phyloP scores from a whole-genome alignment of 2,329 filamentous ascomycete species.

The Cordyceps pruinosa region DNA sequence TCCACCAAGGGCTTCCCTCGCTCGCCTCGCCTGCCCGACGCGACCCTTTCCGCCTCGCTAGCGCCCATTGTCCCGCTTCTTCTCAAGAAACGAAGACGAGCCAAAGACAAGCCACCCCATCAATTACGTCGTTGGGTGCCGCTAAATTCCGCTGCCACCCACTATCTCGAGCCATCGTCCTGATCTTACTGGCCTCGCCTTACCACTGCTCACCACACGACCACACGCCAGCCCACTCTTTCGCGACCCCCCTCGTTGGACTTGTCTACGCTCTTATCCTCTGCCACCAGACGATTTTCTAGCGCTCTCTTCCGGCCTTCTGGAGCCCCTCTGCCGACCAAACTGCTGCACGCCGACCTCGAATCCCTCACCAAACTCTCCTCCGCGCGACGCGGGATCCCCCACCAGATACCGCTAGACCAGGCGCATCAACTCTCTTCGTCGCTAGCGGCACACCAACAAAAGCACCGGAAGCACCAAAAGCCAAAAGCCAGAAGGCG shows the following conservation, averaged over 20 bases:
- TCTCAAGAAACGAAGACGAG: neutral
- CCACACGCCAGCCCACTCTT: constrained; percentile 2
- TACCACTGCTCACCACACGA: too few relatives aligned
- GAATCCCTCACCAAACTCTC: neutral
- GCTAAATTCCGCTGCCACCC: constrained; percentile 9
- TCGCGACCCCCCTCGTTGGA: neutral
- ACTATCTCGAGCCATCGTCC: constrained; percentile 11
- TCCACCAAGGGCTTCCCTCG: neutral
- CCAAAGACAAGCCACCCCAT: constrained; percentile 8
- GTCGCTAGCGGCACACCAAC: constrained; percentile 6
- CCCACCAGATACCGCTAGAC: constrained; percentile 3
- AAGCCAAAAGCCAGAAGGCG: too few relatives aligned
- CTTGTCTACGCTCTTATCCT: neutral
- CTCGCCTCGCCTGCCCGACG: constrained; percentile 1
- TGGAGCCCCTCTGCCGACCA: neutral
- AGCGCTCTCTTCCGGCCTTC: constrained; percentile 1
- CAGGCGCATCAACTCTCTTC: constrained; percentile 2
- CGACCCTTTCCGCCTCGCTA: constrained; percentile 2
- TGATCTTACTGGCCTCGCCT: constrained; percentile 11
- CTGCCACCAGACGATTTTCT: neutral
- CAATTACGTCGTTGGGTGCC: constrained; percentile 12
- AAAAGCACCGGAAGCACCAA: too few relatives aligned
- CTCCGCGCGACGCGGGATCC: neutral
- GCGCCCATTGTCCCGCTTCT: constrained; percentile 9
- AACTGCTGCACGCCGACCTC: neutral